phyloP scores from a whole-genome alignment of 495 filamentous ascomycete species.

The Cudoniella acicularis region DNA sequence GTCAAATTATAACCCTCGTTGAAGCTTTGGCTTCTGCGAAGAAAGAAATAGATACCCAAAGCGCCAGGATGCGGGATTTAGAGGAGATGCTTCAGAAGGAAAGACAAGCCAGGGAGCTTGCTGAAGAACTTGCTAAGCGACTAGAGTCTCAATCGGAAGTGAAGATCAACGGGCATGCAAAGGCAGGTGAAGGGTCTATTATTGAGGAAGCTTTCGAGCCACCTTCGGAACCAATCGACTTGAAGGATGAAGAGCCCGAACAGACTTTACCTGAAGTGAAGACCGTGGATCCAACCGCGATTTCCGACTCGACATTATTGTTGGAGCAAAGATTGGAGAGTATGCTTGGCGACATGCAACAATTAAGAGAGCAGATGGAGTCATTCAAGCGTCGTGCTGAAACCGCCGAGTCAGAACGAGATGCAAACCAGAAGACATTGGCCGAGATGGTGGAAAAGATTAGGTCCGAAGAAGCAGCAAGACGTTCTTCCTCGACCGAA shows the following conservation, averaged over 20 bases:
- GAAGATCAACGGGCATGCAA: slow-evolving; percentile 25
- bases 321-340: slow-evolving; percentile 72
- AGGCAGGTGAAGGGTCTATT: slow-evolving; percentile 22
- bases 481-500: slow-evolving; percentile 26
- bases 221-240: slow-evolving; percentile 15
- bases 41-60: slow-evolving; percentile 78
- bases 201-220: slow-evolving; percentile 35
- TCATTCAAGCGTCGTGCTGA: slow-evolving; percentile 72
- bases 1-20: slow-evolving; percentile 73
- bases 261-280: slow-evolving; percentile 34
- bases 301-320: slow-evolving; percentile 25
- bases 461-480: slow-evolving; percentile 57
- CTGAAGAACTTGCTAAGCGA: slow-evolving; percentile 73
- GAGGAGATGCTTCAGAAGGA: slow-evolving; percentile 78
- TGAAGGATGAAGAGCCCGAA: slow-evolving; percentile 11
- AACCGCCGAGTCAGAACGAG: slow-evolving; percentile 70
- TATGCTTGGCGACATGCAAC: slow-evolving; percentile 79
- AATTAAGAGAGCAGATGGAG: slow-evolving; percentile 76
- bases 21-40: slow-evolving; percentile 77
- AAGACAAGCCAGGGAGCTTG: slow-evolving; percentile 71
- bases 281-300: slow-evolving; percentile 23
- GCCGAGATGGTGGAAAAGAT: slow-evolving; percentile 87
- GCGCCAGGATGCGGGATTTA: slow-evolving; percentile 71
- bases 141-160: slow-evolving; percentile 53
- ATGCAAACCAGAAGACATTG: slow-evolving; percentile 63